Evolutionary conservation across 2,329 filamentous ascomycete species (phyloP).

Genomic region (Verticillium longisporum): DNA sequence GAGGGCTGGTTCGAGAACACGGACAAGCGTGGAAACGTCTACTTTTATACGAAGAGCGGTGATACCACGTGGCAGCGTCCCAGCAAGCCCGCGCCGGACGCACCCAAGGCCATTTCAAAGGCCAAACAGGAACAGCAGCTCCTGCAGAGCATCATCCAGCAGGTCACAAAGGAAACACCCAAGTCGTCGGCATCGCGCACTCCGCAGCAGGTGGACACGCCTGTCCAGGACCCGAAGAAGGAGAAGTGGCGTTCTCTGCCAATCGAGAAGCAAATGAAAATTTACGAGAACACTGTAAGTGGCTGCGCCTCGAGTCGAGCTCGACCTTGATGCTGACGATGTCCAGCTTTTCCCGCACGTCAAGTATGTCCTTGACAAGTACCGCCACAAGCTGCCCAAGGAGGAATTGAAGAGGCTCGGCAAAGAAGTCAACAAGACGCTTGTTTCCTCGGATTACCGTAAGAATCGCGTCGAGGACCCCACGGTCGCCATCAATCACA

Average conservation of each 20-base stretch:
- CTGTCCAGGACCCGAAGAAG: slow-evolving; percentile 50
- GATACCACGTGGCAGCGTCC: slow-evolving; percentile 78
- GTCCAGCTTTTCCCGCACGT: slow-evolving; percentile 76
- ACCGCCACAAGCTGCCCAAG: slow-evolving; percentile 77
- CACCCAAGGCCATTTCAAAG: slow-evolving; percentile 58
- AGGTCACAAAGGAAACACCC: slow-evolving; percentile 65
- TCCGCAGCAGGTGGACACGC: slow-evolving; percentile 51
- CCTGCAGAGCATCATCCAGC: slow-evolving; percentile 79
- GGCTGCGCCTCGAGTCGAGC: neutral
- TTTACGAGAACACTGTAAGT: slow-evolving; percentile 89
- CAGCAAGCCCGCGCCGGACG: slow-evolving; percentile 59
- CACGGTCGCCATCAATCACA: slow-evolving; percentile 59
- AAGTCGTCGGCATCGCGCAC: slow-evolving; percentile 53
- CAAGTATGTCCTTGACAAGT: slow-evolving; percentile 80
- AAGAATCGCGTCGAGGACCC: slow-evolving; percentile 81
- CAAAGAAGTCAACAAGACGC: slow-evolving; percentile 72
- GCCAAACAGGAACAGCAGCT: slow-evolving; percentile 59
- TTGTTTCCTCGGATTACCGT: slow-evolving; percentile 89
- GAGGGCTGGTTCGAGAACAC: slow-evolving; percentile 79
- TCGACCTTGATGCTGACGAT: neutral
- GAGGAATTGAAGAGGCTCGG: slow-evolving; percentile 61
- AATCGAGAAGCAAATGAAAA: slow-evolving; percentile 84
- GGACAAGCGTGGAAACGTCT: slow-evolving; percentile 63
- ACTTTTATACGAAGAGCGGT: slow-evolving; percentile 79
- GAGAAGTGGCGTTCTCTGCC: slow-evolving; percentile 66